phyloP scores from a whole-genome alignment of 331 rosid genomes.

The Arachis monticola region DNA sequence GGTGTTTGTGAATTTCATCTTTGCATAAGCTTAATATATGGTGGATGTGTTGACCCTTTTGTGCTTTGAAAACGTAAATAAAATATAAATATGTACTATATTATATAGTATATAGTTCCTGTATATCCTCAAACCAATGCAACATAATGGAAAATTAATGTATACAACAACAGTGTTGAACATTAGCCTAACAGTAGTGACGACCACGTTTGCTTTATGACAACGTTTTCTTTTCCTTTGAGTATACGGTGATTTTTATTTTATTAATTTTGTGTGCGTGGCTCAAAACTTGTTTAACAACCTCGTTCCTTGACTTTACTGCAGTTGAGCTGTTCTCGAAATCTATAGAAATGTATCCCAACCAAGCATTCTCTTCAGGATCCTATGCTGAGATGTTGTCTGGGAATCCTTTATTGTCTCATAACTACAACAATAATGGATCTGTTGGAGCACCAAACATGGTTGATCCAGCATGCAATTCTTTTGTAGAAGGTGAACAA shows the following conservation, averaged over 20 bases:
- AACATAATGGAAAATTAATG: neutral
- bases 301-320: neutral
- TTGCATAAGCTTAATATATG: conserved; percentile 1
- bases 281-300: neutral
- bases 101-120: too few species aligned
- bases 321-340: conserved; percentile 37
- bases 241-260: neutral
- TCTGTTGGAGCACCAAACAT: conserved; percentile 48
- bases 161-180: neutral
- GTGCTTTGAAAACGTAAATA: neutral
- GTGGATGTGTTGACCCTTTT: conserved; percentile 8
- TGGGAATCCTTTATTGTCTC: conserved; percentile 49
- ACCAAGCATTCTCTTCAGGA: conserved; percentile 61
- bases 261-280: neutral
- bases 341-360: conserved; percentile 54
- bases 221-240: neutral
- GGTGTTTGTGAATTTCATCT: conserved; percentile 18
- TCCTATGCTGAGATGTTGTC: conserved; percentile 60
- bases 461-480: conserved; percentile 43
- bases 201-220: conserved; percentile 12
- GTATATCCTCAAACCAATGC: neutral
- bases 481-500: conserved; percentile 46
- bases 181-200: neutral
- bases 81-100: too few species aligned
- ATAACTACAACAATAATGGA: conserved; percentile 56